A percentile compares a stretch with the other conserved stretches of the same genome.
Evolutionary conservation across 1,284 basidiomycete genomes (phyloP).

Genomic region (Apiotrichum montevideense): DNA sequence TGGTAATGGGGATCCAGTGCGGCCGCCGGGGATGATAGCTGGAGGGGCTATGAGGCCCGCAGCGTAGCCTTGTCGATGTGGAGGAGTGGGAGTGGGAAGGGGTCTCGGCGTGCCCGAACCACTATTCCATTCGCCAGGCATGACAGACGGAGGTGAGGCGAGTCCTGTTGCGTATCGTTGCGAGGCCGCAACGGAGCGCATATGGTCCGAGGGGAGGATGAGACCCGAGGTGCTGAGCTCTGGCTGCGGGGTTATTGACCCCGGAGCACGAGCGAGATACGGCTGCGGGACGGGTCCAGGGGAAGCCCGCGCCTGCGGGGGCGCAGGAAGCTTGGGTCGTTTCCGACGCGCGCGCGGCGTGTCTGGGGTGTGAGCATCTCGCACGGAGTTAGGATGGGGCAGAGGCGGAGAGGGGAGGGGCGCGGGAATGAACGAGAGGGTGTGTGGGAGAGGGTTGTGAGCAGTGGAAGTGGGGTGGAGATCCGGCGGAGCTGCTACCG

Average conservation of each 20-base stretch:
- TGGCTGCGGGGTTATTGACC: constrained; percentile 14
- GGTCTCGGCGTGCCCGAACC: not conserved
- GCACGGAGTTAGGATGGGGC: too few species aligned
- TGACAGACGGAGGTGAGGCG: constrained; percentile 28
- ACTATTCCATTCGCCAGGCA: constrained; percentile 21
- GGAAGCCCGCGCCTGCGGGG: too few species aligned
- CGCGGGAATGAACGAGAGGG: too few species aligned
- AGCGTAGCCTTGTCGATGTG: constrained; percentile 20
- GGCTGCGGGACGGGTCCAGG: constrained; percentile 26
- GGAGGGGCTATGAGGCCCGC: constrained; percentile 35
- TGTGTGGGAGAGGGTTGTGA: too few species aligned
- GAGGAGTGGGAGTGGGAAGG: not conserved
- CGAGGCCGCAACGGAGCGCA: constrained; percentile 1
- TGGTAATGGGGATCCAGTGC: not conserved
- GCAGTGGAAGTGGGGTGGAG: too few species aligned
- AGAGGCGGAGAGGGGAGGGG: too few species aligned
- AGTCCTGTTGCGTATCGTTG: constrained; percentile 24
- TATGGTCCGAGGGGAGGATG: constrained; percentile 22
- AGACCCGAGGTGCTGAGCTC: constrained; percentile 9
- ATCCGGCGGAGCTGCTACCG: too few species aligned
- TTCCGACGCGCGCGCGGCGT: too few species aligned
- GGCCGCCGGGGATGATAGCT: constrained; percentile 33
- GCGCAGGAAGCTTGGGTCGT: too few species aligned
- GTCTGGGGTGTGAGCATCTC: too few species aligned
- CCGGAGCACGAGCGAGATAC: constrained; percentile 39